Conservation (phyloP, 164 flowering plant genomes). For the Vitis rupestris region DNA sequence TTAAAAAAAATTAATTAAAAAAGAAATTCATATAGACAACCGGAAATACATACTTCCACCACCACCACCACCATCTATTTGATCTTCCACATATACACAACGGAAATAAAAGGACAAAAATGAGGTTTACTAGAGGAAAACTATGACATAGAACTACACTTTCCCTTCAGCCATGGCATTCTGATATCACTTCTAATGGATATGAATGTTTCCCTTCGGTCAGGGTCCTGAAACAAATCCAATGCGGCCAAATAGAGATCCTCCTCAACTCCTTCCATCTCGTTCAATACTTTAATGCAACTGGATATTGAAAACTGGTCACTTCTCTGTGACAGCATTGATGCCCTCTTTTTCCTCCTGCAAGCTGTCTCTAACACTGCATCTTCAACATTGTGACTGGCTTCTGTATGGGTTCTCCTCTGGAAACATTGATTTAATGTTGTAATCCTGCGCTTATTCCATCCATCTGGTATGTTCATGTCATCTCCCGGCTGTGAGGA, state of each 20-base stretch:
- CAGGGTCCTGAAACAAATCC: constrained; percentile 5
- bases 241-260: constrained; percentile 6
- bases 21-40: too few species aligned
- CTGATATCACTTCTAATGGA: constrained; percentile 1
- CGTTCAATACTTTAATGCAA: constrained; percentile 5
- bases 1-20: too few species aligned
- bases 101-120: too few species aligned
- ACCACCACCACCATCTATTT: too few species aligned
- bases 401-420: neutral
- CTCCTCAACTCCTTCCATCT: constrained; percentile 3
- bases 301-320: constrained; percentile 6
- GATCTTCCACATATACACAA: too few species aligned
- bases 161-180: constrained; percentile 5
- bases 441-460: neutral
- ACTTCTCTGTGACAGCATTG: neutral
- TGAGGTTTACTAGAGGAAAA: neutral
- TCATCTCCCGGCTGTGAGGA: neutral
- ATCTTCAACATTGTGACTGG: neutral
- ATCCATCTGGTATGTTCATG: neutral
- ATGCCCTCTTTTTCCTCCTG: neutral
- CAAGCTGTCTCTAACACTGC: constrained; percentile 1
- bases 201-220: constrained; percentile 2
- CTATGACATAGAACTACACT: neutral
- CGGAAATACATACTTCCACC: too few species aligned
- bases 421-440: neutral